Base-by-base conservation (phyloP, 2,329 filamentous ascomycete genomes). In the Aureobasidium uvarum region DNA sequence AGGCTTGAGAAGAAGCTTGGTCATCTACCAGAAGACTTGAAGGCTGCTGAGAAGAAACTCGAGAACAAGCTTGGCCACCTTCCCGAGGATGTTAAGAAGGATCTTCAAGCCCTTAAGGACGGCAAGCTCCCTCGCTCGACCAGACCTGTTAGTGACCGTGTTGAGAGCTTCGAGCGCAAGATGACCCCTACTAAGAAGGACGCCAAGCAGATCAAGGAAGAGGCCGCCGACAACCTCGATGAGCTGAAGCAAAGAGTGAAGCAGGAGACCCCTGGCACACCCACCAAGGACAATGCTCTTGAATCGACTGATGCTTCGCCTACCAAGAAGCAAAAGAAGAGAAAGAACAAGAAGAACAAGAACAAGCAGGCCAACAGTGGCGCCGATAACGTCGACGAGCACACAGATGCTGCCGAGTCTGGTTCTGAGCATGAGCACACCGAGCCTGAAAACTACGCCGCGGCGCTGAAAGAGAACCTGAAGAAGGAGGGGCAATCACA, bases 361-460 rank as follows among this genome's bases (percentile, higher is more conserved):
- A 77, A 80, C 56, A 60, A 63, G 60, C 60, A 63, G 16, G 54
- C 43, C 10, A 39, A 10, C 8, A 38, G 36, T 43, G 46, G 50
- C 43, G 54, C 41, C 23, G 46, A 65, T 33, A 52, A 55, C 7
- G 45, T 31, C 43, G 64, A 65, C 25, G 54, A 65, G 20, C 52
- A 60, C 23, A 59, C 52, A 3, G 64, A 64, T n/a, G 62, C 38
- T 14, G 50, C 38, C 8, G 52, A 64, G 1, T 58, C 62, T 48
- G 62, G 52, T 50, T 55, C 52, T 31, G 51, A 64, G 16, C 60
- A 64, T 39, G 39, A 43, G 7, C 52, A 56, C 18, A 41, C 50
- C 18, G 48, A 56, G 31, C 28, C 67, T 11, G 48, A 54, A 11
- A 64, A 51, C 25, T 62, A 45, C 41, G 60, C 65, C 45, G 67